Percentiles rank a stretch among this genome's conserved stretches.
Conservation (phyloP, 306 rosid genomes). For the Corylus heterophylla region DNA sequence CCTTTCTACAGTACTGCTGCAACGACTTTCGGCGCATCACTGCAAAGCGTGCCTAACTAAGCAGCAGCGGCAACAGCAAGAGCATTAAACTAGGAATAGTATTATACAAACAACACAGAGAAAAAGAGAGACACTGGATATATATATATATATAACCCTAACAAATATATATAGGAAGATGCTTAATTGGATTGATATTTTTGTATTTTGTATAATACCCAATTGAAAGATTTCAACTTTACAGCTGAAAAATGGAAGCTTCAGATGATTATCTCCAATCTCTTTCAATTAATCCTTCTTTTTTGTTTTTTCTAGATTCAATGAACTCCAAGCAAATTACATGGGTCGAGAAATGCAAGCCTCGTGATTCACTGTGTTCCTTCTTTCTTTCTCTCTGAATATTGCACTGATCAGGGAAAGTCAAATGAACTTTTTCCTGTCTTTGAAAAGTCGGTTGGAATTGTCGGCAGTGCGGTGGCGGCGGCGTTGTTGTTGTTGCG, state of each 20-base stretch:
- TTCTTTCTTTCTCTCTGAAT: constrained; percentile 28
- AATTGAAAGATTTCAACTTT: constrained; percentile 34
- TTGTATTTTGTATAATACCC: constrained; percentile 46
- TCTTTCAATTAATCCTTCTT: too few relatives aligned
- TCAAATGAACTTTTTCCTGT: constrained; percentile 60
- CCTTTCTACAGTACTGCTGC: constrained; percentile 33
- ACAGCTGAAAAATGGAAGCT: too few relatives aligned
- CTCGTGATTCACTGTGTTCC: constrained; percentile 13
- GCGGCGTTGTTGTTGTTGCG: constrained; percentile 25
- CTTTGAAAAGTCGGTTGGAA: constrained; percentile 43
- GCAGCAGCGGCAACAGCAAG: constrained; percentile 41
- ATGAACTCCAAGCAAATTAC: not conserved
- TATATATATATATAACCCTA: not conserved
- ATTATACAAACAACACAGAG: constrained; percentile 9
- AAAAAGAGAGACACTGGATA: not conserved
- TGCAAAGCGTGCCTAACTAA: constrained; percentile 73
- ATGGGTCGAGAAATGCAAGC: not conserved
- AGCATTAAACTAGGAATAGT: constrained; percentile 32
- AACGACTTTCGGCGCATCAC: constrained; percentile 48
- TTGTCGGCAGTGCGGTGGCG: constrained; percentile 34
- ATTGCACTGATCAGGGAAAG: constrained; percentile 49
- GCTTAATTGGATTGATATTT: constrained; percentile 11
- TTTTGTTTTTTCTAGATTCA: not conserved
- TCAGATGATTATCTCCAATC: too few relatives aligned
- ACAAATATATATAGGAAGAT: not conserved